Evolutionary conservation across 2,329 filamentous ascomycete species (phyloP).

Genomic region (Penicillium sumatraense): DNA sequence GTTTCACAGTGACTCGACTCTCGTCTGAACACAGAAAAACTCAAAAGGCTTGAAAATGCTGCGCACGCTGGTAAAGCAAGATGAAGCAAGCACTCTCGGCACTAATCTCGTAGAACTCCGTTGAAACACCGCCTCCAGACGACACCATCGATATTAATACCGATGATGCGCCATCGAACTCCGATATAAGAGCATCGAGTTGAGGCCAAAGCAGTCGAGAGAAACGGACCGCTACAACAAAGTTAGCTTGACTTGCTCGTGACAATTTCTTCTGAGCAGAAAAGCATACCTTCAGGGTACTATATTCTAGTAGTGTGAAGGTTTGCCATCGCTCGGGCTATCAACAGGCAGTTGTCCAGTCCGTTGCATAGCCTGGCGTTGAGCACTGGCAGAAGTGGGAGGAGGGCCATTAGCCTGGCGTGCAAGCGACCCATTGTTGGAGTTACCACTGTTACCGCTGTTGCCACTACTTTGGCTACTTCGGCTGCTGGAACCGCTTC

Average conservation of each 20-base stretch:
- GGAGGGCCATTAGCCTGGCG: constrained; percentile 22
- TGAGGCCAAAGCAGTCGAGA: constrained; percentile 6
- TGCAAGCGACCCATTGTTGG: constrained; percentile 25
- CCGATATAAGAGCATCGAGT: constrained; percentile 4
- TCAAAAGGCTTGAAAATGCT: constrained; percentile 18
- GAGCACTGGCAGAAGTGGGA: constrained; percentile 22
- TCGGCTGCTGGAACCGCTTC: constrained; percentile 24
- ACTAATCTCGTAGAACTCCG: constrained; percentile 16
- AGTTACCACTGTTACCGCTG: constrained; percentile 30
- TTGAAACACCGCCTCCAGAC: constrained; percentile 13
- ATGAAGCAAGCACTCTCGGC: constrained; percentile 9
- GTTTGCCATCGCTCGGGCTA: constrained; percentile 8
- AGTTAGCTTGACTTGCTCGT: background rate
- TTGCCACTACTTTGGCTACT: constrained; percentile 37
- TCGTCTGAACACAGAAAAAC: constrained; percentile 16
- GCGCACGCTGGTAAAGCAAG: constrained; percentile 22
- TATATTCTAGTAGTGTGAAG: constrained; percentile 9
- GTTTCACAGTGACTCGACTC: constrained; percentile 16
- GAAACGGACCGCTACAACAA: background rate
- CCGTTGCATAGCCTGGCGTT: constrained; percentile 4
- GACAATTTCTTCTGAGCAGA: background rate
- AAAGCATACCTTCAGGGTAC: constrained; percentile 7
- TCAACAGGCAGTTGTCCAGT: background rate
- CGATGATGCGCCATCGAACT: constrained; percentile 15
- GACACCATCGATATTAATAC: constrained; percentile 3